phyloP scores from a whole-genome alignment of 257 asterid species.

The Solanum ahanhuiri region DNA sequence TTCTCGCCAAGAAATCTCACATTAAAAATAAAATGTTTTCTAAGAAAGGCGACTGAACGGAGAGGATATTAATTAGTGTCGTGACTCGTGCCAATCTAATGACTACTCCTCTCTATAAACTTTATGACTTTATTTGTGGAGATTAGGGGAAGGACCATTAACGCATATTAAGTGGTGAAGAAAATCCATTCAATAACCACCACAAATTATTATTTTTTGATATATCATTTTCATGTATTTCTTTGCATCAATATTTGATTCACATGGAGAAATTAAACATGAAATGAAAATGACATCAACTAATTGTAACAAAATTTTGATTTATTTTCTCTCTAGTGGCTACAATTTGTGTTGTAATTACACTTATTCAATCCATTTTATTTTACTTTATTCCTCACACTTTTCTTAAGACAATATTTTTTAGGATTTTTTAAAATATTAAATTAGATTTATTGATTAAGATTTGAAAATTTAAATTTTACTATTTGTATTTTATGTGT shows the following conservation, averaged over 20 bases:
- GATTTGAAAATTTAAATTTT: not conserved
- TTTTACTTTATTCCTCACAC: not conserved
- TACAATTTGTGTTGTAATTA: not conserved
- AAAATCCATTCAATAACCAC: not conserved
- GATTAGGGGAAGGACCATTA: not conserved
- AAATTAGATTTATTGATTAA: not conserved
- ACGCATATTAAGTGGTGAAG: not conserved
- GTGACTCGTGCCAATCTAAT: not conserved
- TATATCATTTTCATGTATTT: not conserved
- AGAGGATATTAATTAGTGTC: not conserved
- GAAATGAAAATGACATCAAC: not conserved
- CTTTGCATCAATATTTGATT: not conserved
- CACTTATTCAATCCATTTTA: not conserved
- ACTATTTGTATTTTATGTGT: too few species aligned
- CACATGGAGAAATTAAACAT: not conserved
- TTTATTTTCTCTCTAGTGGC: not conserved
- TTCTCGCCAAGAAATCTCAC: too few species aligned
- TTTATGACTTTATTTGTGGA: not conserved
- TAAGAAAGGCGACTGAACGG: too few species aligned
- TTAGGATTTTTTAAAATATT: not conserved
- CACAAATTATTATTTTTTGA: not conserved
- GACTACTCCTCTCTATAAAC: not conserved
- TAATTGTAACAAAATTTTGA: not conserved
- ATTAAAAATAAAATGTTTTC: too few species aligned
- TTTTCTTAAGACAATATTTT: too few species aligned